A percentile compares a stretch with the other conserved stretches of the same genome.
Evolutionary conservation across 108 stramenopile genomes (phyloP).

Genomic region (Schizochytrium sp.): DNA sequence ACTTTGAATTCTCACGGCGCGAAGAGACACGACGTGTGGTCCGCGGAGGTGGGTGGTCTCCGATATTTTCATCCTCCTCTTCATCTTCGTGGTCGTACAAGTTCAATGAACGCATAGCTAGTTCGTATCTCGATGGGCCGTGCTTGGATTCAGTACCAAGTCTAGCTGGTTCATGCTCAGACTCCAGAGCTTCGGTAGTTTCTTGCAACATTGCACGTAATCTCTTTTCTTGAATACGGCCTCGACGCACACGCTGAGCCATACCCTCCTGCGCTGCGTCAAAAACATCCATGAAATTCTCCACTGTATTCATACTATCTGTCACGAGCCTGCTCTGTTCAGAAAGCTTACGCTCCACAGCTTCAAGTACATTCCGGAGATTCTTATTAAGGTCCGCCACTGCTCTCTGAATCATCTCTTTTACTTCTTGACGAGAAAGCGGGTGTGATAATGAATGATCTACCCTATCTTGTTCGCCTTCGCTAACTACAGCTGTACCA

Average conservation of each 20-base stretch:
- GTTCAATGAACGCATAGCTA: neutral
- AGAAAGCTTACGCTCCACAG: slow-evolving; percentile 22
- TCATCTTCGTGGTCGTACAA: too few species aligned
- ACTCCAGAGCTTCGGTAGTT: neutral
- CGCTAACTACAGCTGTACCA: neutral
- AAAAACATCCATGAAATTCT: slow-evolving; percentile 16
- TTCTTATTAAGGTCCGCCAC: neutral
- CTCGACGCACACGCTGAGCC: neutral
- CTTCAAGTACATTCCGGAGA: neutral
- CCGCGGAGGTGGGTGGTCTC: neutral
- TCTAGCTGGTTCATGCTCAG: neutral
- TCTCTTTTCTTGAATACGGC: neutral
- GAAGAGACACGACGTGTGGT: too few species aligned
- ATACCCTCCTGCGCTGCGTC: slow-evolving; percentile 2
- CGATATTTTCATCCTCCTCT: neutral
- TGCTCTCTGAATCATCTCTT: neutral
- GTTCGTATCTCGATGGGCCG: neutral
- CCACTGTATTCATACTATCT: slow-evolving; percentile 1
- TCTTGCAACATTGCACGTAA: neutral
- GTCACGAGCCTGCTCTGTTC: slow-evolving; percentile 17
- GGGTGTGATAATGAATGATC: neutral
- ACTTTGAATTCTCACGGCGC: too few species aligned
- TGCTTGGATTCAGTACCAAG: neutral
- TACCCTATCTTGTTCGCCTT: neutral
- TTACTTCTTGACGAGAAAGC: neutral